phyloP scores from a whole-genome alignment of 805 yeast species.

The Candida endomychidarum region DNA sequence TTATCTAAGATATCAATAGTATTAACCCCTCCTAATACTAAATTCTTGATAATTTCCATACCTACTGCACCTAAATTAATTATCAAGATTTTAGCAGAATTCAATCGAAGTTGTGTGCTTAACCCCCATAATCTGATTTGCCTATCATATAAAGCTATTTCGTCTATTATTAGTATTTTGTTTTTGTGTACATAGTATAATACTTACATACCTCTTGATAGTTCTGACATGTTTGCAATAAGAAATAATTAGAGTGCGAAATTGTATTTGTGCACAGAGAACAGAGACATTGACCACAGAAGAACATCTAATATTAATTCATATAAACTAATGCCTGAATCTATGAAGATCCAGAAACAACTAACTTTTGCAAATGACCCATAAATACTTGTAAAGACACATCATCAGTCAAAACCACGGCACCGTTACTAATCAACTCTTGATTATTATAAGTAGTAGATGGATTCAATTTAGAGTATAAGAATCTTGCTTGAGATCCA shows the following conservation, averaged over 20 bases:
- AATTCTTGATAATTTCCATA: constrained; percentile 77
- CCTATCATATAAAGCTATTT: constrained; percentile 88
- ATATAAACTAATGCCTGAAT: background rate
- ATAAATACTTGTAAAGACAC: constrained; percentile 55
- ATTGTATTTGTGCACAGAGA: no score
- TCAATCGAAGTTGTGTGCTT: constrained; percentile 79
- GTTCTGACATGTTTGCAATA: constrained; percentile 7
- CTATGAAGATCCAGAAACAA: constrained; percentile 21
- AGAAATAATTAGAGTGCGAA: background rate
- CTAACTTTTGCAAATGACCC: constrained; percentile 50
- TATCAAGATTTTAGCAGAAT: constrained; percentile 68
- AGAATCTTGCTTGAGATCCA: constrained; percentile 72
- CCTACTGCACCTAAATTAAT: constrained; percentile 77
- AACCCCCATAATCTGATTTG: constrained; percentile 96
- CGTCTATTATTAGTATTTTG: constrained; percentile 49
- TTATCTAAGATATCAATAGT: constrained; percentile 68
- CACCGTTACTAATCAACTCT: constrained; percentile 24
- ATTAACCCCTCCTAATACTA: constrained; percentile 88
- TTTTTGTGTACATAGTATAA: background rate
- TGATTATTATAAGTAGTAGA: constrained; percentile 47
- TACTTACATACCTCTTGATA: constrained; percentile 19
- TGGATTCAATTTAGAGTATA: constrained; percentile 69
- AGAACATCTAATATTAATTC: no score
- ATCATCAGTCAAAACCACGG: constrained; percentile 57
- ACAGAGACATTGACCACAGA: no score